phyloP scores from a whole-genome alignment of 2,329 filamentous ascomycete species.

The Ceratocystis albifundus region DNA sequence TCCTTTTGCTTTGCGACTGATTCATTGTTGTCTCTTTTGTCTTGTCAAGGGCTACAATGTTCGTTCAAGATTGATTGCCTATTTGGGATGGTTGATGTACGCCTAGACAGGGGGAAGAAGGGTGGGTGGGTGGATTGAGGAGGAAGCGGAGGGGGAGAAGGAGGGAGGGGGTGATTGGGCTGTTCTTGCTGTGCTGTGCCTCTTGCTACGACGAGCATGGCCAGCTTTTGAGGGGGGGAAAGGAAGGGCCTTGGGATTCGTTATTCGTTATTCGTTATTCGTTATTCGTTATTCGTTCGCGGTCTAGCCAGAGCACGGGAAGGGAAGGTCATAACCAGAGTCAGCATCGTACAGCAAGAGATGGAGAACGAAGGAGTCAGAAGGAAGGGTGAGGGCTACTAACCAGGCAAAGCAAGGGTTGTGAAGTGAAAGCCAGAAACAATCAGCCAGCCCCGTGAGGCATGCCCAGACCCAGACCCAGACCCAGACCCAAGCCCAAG shows the following conservation, averaged over 20 bases:
- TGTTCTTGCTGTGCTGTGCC: background rate
- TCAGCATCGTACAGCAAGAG: background rate
- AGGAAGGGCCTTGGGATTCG: background rate
- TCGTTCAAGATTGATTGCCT: slow-evolving; percentile 18
- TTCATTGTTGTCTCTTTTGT: slow-evolving; percentile 7
- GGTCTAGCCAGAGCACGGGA: background rate
- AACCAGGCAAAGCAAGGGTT: background rate
- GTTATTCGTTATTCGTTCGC: background rate
- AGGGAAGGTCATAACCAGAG: background rate
- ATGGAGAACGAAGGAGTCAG: background rate
- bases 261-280: too few relatives aligned
- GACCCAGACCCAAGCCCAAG: too few relatives aligned
- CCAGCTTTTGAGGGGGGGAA: background rate
- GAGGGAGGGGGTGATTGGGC: too few relatives aligned
- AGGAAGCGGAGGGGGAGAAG: background rate
- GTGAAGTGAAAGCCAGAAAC: background rate
- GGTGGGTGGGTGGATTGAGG: background rate
- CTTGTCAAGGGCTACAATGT: slow-evolving; percentile 10
- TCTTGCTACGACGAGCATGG: background rate
- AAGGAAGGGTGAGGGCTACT: background rate
- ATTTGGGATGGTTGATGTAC: slow-evolving; percentile 11
- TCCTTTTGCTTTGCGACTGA: background rate
- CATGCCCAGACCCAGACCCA: too few relatives aligned
- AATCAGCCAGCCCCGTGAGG: background rate
- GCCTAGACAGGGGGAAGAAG: background rate